Conservation (phyloP, 805 yeast genomes). For the Vanderwaltozyma polyspora region DNA sequence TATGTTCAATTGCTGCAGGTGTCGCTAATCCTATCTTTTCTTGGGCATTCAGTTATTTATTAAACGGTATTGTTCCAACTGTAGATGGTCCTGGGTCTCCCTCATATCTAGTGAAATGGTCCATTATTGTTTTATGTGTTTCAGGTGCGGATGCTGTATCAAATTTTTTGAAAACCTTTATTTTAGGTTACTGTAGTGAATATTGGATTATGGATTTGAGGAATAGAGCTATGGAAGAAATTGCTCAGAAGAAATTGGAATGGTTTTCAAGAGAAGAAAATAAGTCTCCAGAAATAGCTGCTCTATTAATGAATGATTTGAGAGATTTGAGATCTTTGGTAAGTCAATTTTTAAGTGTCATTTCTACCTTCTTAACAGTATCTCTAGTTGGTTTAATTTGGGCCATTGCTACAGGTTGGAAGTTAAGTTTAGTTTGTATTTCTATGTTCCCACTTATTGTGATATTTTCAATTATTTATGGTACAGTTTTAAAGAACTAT, state of each 20-base stretch:
- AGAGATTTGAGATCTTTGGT: conserved; percentile 63
- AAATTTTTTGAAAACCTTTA: conserved; percentile 38
- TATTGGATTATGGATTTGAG: conserved; percentile 52
- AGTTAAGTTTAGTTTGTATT: conserved; percentile 69
- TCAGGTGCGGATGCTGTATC: conserved; percentile 52
- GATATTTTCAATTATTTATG: conserved; percentile 40
- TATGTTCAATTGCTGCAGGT: conserved; percentile 46
- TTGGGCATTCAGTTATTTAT: conserved; percentile 57
- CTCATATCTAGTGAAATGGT: conserved; percentile 44
- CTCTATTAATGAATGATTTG: conserved; percentile 68
- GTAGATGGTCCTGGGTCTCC: conserved; percentile 25
- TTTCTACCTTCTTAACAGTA: conserved; percentile 43
- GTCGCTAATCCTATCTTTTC: conserved; percentile 68
- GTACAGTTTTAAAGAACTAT: conserved; percentile 36
- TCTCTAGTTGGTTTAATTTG: conserved; percentile 56
- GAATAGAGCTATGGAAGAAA: conserved; percentile 33
- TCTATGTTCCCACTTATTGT: conserved; percentile 60
- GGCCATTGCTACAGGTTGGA: conserved; percentile 80
- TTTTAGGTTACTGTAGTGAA: conserved; percentile 53
- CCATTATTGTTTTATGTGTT: conserved; percentile 50
- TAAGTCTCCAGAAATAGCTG: conserved; percentile 43
- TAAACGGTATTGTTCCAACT: conserved; percentile 49
- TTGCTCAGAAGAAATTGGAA: conserved; percentile 40
- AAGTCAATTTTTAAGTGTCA: conserved; percentile 47
- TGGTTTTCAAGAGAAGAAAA: conserved; percentile 38